phyloP scores from a whole-genome alignment of 75 land plant species.

The Picea glauca region DNA sequence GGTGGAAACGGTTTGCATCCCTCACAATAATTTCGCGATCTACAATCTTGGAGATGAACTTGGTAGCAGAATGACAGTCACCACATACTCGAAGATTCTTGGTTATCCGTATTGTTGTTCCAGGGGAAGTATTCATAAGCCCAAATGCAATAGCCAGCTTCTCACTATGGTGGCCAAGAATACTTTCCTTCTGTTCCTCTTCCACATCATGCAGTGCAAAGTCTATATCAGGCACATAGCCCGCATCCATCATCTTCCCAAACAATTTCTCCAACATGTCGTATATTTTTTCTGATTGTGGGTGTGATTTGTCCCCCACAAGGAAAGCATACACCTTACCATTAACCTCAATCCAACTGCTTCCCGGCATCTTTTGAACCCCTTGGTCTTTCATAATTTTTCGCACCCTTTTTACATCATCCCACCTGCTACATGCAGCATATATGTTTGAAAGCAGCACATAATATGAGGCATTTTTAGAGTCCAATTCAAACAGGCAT shows the following conservation, averaged over 20 bases:
- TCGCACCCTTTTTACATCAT: background rate
- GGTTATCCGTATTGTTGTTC: background rate
- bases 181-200: background rate
- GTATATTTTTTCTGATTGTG: background rate
- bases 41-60: background rate
- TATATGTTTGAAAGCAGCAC: background rate
- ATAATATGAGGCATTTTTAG: background rate
- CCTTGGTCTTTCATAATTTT: background rate
- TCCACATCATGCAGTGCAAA: constrained; percentile 1
- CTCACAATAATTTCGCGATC: background rate
- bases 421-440: background rate
- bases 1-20: background rate
- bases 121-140: background rate
- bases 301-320: background rate
- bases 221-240: background rate
- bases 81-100: background rate
- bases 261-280: background rate
- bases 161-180: constrained; percentile 7
- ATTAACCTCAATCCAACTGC: background rate
- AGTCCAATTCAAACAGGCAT: too few species aligned
- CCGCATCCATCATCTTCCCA: background rate
- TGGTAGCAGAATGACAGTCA: background rate
- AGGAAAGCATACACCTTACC: background rate
- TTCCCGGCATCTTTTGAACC: background rate
- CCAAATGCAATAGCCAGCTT: constrained; percentile 16